phyloP scores from a whole-genome alignment of 2,329 filamentous ascomycete species.

The Cladosporium sp. region DNA sequence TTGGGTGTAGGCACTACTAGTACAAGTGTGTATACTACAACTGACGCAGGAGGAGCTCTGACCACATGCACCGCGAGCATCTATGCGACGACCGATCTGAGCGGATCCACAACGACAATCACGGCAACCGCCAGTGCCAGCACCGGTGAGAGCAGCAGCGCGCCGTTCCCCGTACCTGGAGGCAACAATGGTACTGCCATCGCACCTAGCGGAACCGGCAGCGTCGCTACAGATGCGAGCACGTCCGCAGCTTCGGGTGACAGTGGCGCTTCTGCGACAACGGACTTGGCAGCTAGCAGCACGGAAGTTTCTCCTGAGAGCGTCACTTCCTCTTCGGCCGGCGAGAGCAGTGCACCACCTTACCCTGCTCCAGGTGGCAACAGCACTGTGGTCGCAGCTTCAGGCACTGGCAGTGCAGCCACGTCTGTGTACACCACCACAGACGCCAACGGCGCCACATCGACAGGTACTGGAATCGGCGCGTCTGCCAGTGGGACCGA shows the following conservation, averaged over 20 bases:
- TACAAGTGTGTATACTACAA: background rate
- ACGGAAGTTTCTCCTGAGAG: background rate
- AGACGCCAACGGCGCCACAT: background rate
- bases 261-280: background rate
- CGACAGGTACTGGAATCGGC: background rate
- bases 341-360: background rate
- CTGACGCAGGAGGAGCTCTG: background rate
- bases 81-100: background rate
- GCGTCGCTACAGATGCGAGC: background rate
- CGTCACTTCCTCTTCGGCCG: background rate
- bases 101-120: background rate
- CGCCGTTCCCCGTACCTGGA: slow-evolving; percentile 2
- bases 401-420: background rate
- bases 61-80: background rate
- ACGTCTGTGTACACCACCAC: background rate
- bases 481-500: background rate
- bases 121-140: background rate
- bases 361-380: slow-evolving; percentile 5
- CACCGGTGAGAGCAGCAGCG: background rate
- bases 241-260: background rate
- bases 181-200: slow-evolving; percentile 1
- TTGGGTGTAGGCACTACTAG: background rate
- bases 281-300: background rate
- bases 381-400: background rate
- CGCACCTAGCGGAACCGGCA: background rate